Evolutionary conservation across 2,329 filamentous ascomycete genomes (phyloP), one percentile per base, ranked within the genome.

Genomic region (Tolypocladium guangdongense): DNA sequence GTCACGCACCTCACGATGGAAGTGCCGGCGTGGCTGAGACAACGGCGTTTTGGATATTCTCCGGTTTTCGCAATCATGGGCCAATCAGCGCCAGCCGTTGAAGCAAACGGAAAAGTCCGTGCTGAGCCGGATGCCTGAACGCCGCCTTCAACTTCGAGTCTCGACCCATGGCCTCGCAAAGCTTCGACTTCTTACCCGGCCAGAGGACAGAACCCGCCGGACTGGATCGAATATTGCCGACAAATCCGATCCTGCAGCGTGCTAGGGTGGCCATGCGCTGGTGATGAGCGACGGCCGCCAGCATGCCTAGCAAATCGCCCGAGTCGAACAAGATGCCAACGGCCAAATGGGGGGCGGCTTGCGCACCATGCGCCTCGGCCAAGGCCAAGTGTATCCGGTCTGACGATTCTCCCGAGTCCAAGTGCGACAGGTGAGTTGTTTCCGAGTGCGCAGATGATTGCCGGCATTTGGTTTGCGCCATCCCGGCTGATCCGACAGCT

Each of bases 331-430:
- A 68, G 59, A 61, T 66, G 33, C 61, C 68, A 18, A 68, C 68
- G 54, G 69, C 69, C 33, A 71, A 69, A 74, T 78, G 75, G 75
- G 75, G 75, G 18, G 74, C 74, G 4, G 75, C 75, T 1, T 78
- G 75, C 50, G 66, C 73, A 6, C 65, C 73, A 1, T 78, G 76
- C 57, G 74, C 76, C 7, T 65, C 69, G 14, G 73, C 76, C 35
- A 78, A 78, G 58, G 74, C 75, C 8, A 78, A 77, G 56, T 78
- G 76, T 55, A 69, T 78, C 46, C 71, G 74, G 10, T 69, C 73
- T 7, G 71, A 69, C 53, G 58, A 63, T 4, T 55, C 58, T 2
- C 57, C 63, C 0, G 68, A 67, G 1, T 59, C 71, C 20, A 77
- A 75, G 57, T 78, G 75, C 54, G 75, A 78, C 54, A 68, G 71